Base-by-base conservation (phyloP, 805 yeast species). In the Scheffersomyces lignosus region DNA sequence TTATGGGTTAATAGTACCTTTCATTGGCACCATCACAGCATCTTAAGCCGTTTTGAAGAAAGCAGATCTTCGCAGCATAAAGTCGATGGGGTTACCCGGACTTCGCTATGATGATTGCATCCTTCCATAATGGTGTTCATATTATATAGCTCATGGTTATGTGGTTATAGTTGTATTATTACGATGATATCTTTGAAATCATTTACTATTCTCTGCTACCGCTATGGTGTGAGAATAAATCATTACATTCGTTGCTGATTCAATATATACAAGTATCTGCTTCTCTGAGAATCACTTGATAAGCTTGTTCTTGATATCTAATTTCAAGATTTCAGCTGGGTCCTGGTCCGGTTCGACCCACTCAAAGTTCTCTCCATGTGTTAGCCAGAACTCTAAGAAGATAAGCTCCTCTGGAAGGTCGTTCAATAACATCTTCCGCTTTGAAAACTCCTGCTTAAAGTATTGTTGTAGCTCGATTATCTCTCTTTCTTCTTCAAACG, bases 271-370 rank as follows among this genome's bases (percentile, higher is more conserved):
- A n/a, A n/a, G n/a, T n/a, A n/a, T n/a, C n/a, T n/a, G n/a, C n/a
- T n/a, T n/a, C n/a, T n/a, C n/a, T n/a, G n/a, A n/a, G n/a, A n/a
- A n/a, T 20, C 10, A 20, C 7, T 20, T 10, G 24, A 10, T 20
- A 7, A 7, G 7, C 24, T 20, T 7, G 24, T 20, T 20, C 10
- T 20, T 7, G 24, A 20, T 20, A 20, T 20, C 24, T 20, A 43
- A 29, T 29, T 39, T 39, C 18, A 48, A 24, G 15, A 65, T 49
- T 37, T 68, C 73, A 1, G 69, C 71, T 4, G 74, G 74, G 41
- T 69, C 74, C 44, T 69, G 74, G 38, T 69, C 74, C 3, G 74
- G 73, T 38, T 69, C 74, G 3, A 61, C 70, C 74, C 74, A 69
- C 29, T 51, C 60, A 36, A 58, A 69, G 29, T 47, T 47, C 15